phyloP scores from a whole-genome alignment of 2,329 filamentous ascomycete species.

The Ceratocystiopsis minuta region DNA sequence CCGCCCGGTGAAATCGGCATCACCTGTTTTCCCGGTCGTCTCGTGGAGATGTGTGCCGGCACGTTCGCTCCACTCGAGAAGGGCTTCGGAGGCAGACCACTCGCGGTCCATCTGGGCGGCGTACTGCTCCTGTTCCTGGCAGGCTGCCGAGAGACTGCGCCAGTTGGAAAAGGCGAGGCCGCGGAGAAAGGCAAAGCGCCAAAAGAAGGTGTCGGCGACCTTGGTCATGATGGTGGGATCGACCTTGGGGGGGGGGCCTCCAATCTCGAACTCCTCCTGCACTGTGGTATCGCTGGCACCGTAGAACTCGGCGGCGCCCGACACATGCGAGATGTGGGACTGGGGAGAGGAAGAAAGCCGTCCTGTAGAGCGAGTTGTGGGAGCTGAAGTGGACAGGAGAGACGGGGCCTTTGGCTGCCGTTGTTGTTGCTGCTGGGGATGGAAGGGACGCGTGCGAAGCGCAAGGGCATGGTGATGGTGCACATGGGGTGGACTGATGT shows the following conservation, averaged over 20 bases:
- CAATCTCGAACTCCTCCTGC: constrained; percentile 9
- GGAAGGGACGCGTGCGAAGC: too few species aligned
- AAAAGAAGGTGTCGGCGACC: constrained; percentile 8
- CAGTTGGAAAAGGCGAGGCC: constrained; percentile 5
- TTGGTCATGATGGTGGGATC: constrained; percentile 10
- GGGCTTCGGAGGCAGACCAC: constrained; percentile 7
- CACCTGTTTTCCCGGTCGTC: neutral
- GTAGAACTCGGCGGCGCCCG: neutral
- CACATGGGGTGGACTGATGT: too few species aligned
- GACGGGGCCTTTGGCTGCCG: neutral
- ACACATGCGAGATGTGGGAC: neutral
- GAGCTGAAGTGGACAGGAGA: neutral
- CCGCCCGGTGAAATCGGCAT: too few species aligned
- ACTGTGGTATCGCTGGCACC: constrained; percentile 13
- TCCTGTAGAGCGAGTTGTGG: neutral
- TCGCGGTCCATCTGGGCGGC: constrained; percentile 9
- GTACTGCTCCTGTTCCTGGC: constrained; percentile 3
- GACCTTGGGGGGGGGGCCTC: constrained; percentile 8
- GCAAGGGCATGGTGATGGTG: too few species aligned
- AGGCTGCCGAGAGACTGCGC: neutral
- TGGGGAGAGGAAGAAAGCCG: neutral
- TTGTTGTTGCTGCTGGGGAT: neutral
- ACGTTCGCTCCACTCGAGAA: constrained; percentile 6
- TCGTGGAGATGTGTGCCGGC: neutral
- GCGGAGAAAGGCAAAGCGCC: constrained; percentile 7